Conservation (phyloP, 805 yeast genomes). For the Wickerhamiella nectarea region DNA sequence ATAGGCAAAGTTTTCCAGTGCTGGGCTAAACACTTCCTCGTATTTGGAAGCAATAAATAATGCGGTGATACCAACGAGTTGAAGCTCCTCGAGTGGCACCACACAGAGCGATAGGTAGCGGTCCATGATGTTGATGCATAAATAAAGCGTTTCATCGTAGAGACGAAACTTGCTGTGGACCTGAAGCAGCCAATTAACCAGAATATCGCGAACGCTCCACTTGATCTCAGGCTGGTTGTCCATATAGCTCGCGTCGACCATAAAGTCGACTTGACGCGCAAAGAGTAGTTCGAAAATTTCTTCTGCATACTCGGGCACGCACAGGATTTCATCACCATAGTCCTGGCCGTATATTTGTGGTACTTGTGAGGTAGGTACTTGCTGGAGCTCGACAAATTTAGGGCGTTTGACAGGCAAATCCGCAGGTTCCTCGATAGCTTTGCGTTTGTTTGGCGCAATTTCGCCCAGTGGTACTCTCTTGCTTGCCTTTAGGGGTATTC, state of each 20-base stretch:
- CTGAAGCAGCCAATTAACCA: constrained; percentile 90
- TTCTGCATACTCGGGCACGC: constrained; percentile 85
- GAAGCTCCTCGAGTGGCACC: constrained; percentile 67
- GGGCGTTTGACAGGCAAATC: not conserved
- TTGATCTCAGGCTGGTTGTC: constrained; percentile 50
- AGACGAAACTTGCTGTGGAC: constrained; percentile 74
- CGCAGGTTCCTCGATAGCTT: not conserved
- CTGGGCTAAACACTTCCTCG: constrained; percentile 83
- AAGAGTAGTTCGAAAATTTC: constrained; percentile 76
- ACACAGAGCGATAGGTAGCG: constrained; percentile 63
- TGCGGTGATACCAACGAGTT: constrained; percentile 73
- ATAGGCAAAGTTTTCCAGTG: constrained; percentile 71
- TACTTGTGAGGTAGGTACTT: not conserved
- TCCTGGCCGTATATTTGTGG: constrained; percentile 28
- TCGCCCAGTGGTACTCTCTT: not conserved
- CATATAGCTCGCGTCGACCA: constrained; percentile 47
- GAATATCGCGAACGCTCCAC: constrained; percentile 72
- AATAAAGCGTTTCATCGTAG: constrained; percentile 70
- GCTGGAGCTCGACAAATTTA: not conserved
- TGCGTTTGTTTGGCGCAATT: not conserved
- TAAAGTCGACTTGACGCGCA: constrained; percentile 54
- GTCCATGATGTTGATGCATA: constrained; percentile 79
- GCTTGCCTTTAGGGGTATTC: not conserved
- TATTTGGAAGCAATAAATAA: constrained; percentile 83
- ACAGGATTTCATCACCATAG: constrained; percentile 34